Conservation (phyloP, 345 rosid species). For the Cardamine chenopodiifolia region DNA sequence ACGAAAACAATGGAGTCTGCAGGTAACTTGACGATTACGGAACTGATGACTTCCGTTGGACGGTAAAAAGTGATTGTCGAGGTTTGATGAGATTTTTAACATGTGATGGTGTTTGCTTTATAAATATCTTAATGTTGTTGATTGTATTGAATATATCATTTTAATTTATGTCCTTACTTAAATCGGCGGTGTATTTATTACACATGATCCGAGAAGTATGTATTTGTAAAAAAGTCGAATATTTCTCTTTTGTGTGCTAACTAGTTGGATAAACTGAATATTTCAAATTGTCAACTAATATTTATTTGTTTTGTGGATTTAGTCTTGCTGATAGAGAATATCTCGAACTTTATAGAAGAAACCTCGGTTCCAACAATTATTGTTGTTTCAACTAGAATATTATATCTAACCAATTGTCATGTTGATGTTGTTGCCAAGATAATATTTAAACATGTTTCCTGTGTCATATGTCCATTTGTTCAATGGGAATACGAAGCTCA, state of each 20-base stretch:
- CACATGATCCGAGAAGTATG: background rate
- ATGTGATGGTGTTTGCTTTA: constrained; percentile 1
- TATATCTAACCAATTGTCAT: background rate
- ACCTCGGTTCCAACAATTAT: background rate
- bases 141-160: background rate
- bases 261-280: background rate
- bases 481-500: too few relatives aligned
- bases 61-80: constrained; percentile 21
- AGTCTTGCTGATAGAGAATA: background rate
- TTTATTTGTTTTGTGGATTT: background rate
- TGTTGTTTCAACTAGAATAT: background rate
- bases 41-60: constrained; percentile 18
- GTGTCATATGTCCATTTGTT: too few relatives aligned
- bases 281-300: background rate
- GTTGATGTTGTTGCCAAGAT: background rate
- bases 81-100: background rate
- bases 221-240: background rate
- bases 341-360: background rate
- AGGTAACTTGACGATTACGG: constrained; percentile 23
- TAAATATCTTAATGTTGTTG: background rate
- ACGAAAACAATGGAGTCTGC: constrained; percentile 1
- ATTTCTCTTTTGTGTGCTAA: background rate
- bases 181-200: constrained; percentile 18
- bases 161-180: background rate
- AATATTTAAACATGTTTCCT: background rate